Conservation (phyloP, 345 rosid genomes). For the Euphorbia lathyris region DNA sequence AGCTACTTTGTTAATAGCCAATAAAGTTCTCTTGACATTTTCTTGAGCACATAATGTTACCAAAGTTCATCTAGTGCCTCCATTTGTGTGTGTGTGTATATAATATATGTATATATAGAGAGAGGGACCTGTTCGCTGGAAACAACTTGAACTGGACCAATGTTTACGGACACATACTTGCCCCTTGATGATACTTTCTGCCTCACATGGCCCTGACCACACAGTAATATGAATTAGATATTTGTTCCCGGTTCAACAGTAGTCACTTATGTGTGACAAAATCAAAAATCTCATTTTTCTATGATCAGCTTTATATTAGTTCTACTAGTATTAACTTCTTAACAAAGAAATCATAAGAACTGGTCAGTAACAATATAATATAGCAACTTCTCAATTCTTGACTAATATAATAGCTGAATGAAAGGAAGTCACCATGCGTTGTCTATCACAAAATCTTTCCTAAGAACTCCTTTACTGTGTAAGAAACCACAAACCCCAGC, state of each 20-base stretch:
- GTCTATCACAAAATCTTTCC: not conserved
- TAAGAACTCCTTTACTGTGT: not conserved
- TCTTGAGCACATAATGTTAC: no score
- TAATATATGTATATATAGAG: constrained; percentile 17
- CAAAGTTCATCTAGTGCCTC: no score
- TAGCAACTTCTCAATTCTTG: constrained; percentile 1
- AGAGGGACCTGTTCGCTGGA: constrained; percentile 81
- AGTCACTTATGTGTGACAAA: not conserved
- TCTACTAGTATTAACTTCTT: not conserved
- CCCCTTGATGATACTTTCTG: constrained; percentile 86
- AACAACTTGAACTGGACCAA: constrained; percentile 77
- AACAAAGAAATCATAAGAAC: not conserved
- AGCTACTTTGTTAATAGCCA: not conserved
- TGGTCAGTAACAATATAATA: not conserved
- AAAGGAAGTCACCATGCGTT: not conserved
- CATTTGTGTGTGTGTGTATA: not conserved
- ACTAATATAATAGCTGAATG: not conserved
- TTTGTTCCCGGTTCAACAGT: not conserved
- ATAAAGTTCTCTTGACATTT: not conserved
- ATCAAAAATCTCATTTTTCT: not conserved
- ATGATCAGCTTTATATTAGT: not conserved
- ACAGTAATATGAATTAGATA: not conserved
- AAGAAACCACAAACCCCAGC: not conserved
- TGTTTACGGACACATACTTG: constrained; percentile 86
- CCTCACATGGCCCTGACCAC: constrained; percentile 62